Evolutionary conservation across 331 rosid genomes (phyloP), one percentile per base, ranked within the genome.

Genomic region (Erythrophleum ivorense): DNA sequence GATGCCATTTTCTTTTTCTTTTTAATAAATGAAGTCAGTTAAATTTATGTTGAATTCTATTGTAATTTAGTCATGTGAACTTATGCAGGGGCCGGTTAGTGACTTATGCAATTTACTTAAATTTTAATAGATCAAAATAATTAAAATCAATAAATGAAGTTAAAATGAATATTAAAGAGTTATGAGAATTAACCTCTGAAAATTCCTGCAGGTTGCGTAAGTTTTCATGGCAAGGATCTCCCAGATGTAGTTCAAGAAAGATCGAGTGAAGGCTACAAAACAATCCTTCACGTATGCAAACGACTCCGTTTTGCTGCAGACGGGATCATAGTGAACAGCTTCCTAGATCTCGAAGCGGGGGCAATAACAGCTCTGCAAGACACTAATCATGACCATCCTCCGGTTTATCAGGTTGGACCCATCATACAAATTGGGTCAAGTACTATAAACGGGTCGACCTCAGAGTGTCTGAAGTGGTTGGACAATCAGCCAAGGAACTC

Each of bases 211-310:
- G 43, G 69, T 6, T 75, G 71, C 6, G 13, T 43, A 7, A 45
- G 87, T 0, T 19, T 89, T 14, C 65, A 84, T 0, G 88, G 86
- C 2, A 15, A 24, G 0, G 90, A 91, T 33, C 84, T 91, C 1
- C 11, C 34, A 0, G 78, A 55, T 9, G 76, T 81, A 0, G 1
- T 78, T 79, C 84, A 48, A n/a, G 79, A 72, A 19, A 66, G 90
- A 19, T 55, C 75, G 4, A 71, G 84, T 63, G 66, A 1, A 5
- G 19, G 5, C 19, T 64, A 64, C 45, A 64, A 34, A 64, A 33
- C 70, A 64, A 0, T 34, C 16, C 70, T 64, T 64, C 70, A 64
- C 2, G 3, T 4, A 14, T 6, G 70, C 45, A 64, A 64, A 34
- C 1, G 5, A 34, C 19, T 33, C 11, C 24, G 0, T 64, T 33